Conservation (phyloP, 2,329 filamentous ascomycete genomes). For the Phaeomoniella chlamydospora region DNA sequence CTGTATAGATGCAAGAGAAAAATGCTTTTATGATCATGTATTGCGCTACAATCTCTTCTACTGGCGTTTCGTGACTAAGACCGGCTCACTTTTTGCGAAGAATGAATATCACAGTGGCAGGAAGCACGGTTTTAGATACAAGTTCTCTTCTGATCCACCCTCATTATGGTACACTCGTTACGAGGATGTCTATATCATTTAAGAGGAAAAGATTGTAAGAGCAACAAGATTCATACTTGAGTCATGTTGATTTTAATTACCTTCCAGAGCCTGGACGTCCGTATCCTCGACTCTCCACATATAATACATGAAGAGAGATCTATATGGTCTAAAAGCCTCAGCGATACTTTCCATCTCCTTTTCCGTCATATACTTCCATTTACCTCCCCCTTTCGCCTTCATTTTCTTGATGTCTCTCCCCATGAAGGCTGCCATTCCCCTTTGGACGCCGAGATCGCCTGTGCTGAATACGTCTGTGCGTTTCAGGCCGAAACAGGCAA, state of each 20-base stretch:
- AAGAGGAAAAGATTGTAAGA: too few species aligned
- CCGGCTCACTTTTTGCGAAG: too few species aligned
- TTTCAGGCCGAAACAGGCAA: conserved; percentile 90
- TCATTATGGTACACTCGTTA: too few species aligned
- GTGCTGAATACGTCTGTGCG: conserved; percentile 85
- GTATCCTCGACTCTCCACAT: conserved; percentile 85
- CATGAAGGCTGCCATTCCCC: conserved; percentile 79
- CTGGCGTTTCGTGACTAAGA: too few species aligned
- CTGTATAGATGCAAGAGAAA: too few species aligned
- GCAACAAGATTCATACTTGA: too few species aligned
- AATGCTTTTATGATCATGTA: too few species aligned
- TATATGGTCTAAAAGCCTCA: conserved; percentile 70
- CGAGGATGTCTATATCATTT: too few species aligned
- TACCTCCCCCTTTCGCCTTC: conserved; percentile 63
- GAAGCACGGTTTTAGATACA: too few species aligned
- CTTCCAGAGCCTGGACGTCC: conserved; percentile 43
- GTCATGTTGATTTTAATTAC: background rate
- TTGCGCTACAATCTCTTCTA: too few species aligned
- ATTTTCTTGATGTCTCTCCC: conserved; percentile 74
- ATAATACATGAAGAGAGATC: conserved; percentile 95
- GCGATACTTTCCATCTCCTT: conserved; percentile 78
- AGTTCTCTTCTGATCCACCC: too few species aligned
- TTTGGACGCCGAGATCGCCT: conserved; percentile 83
- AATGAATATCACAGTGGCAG: too few species aligned
- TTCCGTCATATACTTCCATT: conserved; percentile 98